phyloP scores from a whole-genome alignment of 345 rosid genomes.

The Syzygium grande region DNA sequence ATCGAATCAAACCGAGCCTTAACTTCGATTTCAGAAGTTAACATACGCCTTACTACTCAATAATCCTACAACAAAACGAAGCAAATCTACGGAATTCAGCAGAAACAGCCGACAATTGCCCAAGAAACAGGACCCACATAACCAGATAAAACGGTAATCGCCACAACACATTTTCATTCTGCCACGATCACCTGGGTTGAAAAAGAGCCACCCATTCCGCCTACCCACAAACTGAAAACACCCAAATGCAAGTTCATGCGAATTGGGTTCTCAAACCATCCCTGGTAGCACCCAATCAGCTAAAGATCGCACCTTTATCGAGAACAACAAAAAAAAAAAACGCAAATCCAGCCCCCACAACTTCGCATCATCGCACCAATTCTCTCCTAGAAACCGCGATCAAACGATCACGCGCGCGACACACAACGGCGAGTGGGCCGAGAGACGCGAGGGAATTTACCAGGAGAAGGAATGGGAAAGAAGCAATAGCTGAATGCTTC shows the following conservation, averaged over 20 bases:
- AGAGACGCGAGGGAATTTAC: not conserved
- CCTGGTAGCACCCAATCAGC: not conserved
- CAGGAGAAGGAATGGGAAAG: not conserved
- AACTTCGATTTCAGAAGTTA: not conserved
- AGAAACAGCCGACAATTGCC: not conserved
- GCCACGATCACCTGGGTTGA: not conserved
- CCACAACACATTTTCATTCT: not conserved
- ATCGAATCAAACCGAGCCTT: not conserved
- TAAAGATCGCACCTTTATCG: not conserved
- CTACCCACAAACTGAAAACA: not conserved
- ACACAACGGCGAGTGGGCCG: not conserved
- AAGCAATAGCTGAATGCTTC: not conserved
- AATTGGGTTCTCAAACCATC: not conserved
- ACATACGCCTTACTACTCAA: not conserved
- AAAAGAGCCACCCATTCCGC: not conserved
- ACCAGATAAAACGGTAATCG: not conserved
- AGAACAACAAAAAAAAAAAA: fast-evolving
- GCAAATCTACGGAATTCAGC: not conserved
- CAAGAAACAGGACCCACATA: not conserved
- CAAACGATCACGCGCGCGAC: not conserved
- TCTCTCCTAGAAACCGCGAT: not conserved
- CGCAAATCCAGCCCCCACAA: not conserved
- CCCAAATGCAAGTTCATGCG: not conserved
- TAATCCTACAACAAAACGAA: not conserved
- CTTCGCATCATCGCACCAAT: not conserved